These are phyloP conservation scores for Spathaspora sp. DNA, from an alignment of 1,139 yeast species.

Conservation along the genomic window DNA sequence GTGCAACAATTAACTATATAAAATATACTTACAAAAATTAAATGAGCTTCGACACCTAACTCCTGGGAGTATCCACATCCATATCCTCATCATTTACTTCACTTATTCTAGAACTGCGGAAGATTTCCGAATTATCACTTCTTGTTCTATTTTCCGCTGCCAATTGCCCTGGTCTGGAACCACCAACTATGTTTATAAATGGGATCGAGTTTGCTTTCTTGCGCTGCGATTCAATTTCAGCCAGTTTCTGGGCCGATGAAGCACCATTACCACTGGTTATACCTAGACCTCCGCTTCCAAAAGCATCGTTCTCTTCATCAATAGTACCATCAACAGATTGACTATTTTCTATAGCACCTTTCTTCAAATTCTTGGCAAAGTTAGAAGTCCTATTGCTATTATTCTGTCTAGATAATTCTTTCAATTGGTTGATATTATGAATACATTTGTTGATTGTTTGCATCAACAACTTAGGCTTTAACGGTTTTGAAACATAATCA, in stretches of 20 bases:
- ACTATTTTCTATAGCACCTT: conserved; percentile 28
- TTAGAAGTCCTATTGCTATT: conserved; percentile 47
- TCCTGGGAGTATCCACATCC: conserved; percentile 1
- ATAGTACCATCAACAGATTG: conserved; percentile 3
- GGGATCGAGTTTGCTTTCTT: neutral
- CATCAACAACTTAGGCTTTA: conserved; percentile 77
- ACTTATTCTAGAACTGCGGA: conserved; percentile 7
- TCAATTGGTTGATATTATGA: conserved; percentile 61
- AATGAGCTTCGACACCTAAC: neutral
- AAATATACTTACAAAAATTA: neutral
- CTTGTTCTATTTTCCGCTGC: conserved; percentile 29
- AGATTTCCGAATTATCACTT: conserved; percentile 29
- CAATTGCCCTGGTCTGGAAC: conserved; percentile 33
- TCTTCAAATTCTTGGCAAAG: conserved; percentile 48
- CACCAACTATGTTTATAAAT: conserved; percentile 6
- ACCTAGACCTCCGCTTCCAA: conserved; percentile 13
- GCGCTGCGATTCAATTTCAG: neutral
- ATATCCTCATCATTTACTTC: conserved; percentile 8
- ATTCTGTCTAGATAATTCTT: conserved; percentile 53
- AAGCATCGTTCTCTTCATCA: neutral
- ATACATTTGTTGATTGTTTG: conserved; percentile 85
- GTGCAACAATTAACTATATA: neutral
- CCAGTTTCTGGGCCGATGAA: conserved; percentile 1
- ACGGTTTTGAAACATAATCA: conserved; percentile 82
- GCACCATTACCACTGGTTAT: conserved; percentile 10